These are phyloP conservation scores for Adansonia rubrostipa DNA, from an alignment of 441 rosid genomes.

Conservation along the genomic window DNA sequence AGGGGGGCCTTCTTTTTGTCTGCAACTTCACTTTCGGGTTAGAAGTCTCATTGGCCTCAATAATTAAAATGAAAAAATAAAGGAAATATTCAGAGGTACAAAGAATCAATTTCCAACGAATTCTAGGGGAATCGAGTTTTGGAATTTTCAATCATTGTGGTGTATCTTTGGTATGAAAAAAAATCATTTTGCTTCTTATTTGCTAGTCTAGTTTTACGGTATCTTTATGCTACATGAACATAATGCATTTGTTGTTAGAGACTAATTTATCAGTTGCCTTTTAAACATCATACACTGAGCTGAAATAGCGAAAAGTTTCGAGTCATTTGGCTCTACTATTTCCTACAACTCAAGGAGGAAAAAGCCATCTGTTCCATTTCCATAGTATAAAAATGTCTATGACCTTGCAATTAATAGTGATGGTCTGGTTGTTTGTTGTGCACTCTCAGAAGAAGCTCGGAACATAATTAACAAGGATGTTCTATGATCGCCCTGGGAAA, in stretches of 20 bases:
- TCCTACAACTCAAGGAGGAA: constrained; percentile 37
- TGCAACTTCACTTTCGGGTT: neutral
- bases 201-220: neutral
- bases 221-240: neutral
- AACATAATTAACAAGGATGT: constrained; percentile 38
- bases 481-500: constrained; percentile 36
- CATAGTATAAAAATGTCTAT: constrained; percentile 24
- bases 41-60: neutral
- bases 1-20: neutral
- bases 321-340: constrained; percentile 35
- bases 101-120: neutral
- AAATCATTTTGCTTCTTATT: neutral
- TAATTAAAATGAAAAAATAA: too few species aligned
- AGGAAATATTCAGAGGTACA: too few species aligned
- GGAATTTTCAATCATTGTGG: neutral
- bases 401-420: constrained; percentile 38
- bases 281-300: constrained; percentile 3
- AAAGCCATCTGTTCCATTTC: constrained; percentile 33
- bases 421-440: constrained; percentile 37
- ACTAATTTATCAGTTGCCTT: neutral
- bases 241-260: neutral
- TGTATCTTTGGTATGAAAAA: neutral
- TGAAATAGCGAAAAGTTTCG: constrained; percentile 33
- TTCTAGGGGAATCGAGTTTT: neutral
- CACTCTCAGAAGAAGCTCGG: constrained; percentile 37